Evolutionary conservation across 2,329 filamentous ascomycete species (phyloP).

Genomic region (Thelonectria blattea): DNA sequence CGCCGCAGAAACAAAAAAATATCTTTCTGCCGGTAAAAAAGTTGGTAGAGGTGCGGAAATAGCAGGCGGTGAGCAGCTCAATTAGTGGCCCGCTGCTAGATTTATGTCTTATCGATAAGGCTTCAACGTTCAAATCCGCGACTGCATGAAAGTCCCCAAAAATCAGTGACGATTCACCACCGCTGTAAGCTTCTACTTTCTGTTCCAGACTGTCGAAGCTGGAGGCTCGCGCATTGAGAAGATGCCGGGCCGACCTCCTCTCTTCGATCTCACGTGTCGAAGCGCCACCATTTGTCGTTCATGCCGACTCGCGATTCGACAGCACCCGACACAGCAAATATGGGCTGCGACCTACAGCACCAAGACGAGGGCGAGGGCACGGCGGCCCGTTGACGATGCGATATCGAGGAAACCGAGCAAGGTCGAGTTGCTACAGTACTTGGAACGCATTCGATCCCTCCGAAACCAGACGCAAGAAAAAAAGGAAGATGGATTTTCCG

Average conservation of each 20-base stretch:
- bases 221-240: slow-evolving; percentile 21
- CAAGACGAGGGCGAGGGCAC: slow-evolving; percentile 20
- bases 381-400: slow-evolving; percentile 22
- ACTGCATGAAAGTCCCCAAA: slow-evolving; percentile 24
- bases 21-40: slow-evolving; percentile 46
- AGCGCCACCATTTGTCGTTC: slow-evolving; percentile 47
- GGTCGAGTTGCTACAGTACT: slow-evolving; percentile 37
- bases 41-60: slow-evolving; percentile 2
- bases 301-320: slow-evolving; percentile 43
- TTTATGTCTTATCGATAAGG: slow-evolving; percentile 44
- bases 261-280: slow-evolving; percentile 44
- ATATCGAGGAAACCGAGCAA: slow-evolving; percentile 35
- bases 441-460: slow-evolving; percentile 39
- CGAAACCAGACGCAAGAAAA: slow-evolving; percentile 26
- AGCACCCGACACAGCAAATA: slow-evolving; percentile 32
- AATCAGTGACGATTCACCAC: slow-evolving; percentile 33
- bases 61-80: slow-evolving; percentile 41
- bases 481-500: slow-evolving; percentile 36
- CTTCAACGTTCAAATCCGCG: slow-evolving; percentile 3
- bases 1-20: slow-evolving; percentile 48
- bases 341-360: slow-evolving; percentile 44
- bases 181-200: slow-evolving; percentile 10
- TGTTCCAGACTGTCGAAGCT: slow-evolving; percentile 2
- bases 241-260: slow-evolving; percentile 46
- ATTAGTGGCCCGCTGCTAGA: slow-evolving; percentile 6